These are phyloP conservation scores for Hypoxylon sp. DNA, from an alignment of 2,329 filamentous ascomycete genomes.

Conservation along the genomic window DNA sequence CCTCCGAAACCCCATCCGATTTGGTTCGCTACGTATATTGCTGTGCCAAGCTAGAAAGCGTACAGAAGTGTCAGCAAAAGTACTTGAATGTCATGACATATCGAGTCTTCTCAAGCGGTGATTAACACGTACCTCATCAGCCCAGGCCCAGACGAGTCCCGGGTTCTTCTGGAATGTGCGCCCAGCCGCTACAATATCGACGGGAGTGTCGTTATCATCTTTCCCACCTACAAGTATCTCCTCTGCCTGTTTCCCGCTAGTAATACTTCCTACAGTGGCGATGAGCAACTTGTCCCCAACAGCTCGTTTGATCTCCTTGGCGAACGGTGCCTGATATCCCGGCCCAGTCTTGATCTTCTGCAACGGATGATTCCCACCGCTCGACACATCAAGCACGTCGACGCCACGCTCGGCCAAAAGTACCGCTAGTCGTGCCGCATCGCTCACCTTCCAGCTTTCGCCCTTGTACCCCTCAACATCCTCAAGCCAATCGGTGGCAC, in stretches of 20 bases:
- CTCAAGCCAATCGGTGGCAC: conserved; percentile 78
- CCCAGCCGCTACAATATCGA: conserved; percentile 67
- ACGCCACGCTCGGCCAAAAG: conserved; percentile 74
- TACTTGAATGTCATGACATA: not conserved
- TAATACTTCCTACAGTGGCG: conserved; percentile 66
- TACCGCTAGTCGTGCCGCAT: conserved; percentile 72
- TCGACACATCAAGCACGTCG: conserved; percentile 78
- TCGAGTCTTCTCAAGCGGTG: not conserved
- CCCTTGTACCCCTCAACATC: conserved; percentile 60
- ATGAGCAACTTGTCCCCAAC: conserved; percentile 75
- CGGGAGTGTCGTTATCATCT: conserved; percentile 24
- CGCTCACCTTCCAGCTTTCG: conserved; percentile 73
- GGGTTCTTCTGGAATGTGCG: conserved; percentile 73
- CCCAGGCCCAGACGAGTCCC: conserved; percentile 69
- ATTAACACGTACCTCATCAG: conserved; percentile 63
- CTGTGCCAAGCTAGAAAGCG: conserved; percentile 23
- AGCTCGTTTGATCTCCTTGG: conserved; percentile 75
- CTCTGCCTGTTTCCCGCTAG: conserved; percentile 62
- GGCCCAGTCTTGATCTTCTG: conserved; percentile 68
- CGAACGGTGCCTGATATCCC: conserved; percentile 77
- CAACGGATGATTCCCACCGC: conserved; percentile 70
- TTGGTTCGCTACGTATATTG: conserved; percentile 60
- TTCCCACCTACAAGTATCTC: conserved; percentile 59
- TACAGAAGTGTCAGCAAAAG: conserved; percentile 11
- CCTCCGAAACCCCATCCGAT: conserved; percentile 70